These are phyloP conservation scores for Rhizophora apiculata DNA, from an alignment of 345 rosid genomes.

Conservation along the genomic window DNA sequence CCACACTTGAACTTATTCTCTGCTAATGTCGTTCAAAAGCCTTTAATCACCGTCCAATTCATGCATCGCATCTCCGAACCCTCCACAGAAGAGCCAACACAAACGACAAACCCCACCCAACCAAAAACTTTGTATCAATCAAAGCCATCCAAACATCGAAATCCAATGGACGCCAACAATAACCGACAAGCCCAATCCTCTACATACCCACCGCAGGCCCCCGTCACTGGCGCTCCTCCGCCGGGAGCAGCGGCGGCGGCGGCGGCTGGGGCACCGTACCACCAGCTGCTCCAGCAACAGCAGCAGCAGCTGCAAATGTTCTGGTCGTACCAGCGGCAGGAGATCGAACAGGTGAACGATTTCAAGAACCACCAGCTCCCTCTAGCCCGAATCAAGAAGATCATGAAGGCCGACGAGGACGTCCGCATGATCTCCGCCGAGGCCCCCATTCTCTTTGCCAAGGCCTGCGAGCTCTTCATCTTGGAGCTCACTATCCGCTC, in stretches of 20 bases:
- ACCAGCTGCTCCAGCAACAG: slow-evolving; percentile 85
- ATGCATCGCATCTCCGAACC: background rate
- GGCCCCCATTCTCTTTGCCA: slow-evolving; percentile 86
- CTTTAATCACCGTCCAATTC: slow-evolving; percentile 14
- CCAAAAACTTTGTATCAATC: background rate
- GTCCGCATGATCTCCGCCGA: slow-evolving; percentile 99
- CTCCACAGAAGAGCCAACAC: no score
- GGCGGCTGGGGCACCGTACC: slow-evolving; percentile 51
- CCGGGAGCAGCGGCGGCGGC: slow-evolving; percentile 22
- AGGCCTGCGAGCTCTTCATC: slow-evolving; percentile 95
- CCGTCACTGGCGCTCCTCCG: slow-evolving; percentile 26
- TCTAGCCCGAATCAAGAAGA: slow-evolving; percentile 90
- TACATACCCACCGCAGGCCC: slow-evolving; percentile 49
- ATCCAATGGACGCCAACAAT: slow-evolving; percentile 23
- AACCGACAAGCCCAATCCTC: slow-evolving; percentile 52
- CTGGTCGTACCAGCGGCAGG: slow-evolving; percentile 86
- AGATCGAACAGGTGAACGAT: slow-evolving; percentile 87
- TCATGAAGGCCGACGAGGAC: slow-evolving; percentile 98
- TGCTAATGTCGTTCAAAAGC: slow-evolving; percentile 8
- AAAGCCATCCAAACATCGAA: background rate
- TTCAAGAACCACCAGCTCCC: slow-evolving; percentile 98
- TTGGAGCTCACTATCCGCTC: slow-evolving; percentile 91
- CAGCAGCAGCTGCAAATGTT: slow-evolving; percentile 90
- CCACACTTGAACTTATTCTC: background rate
- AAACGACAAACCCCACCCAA: no score